These are phyloP conservation scores for Ramaria sp. DNA, from an alignment of 768 basidiomycete species.

Conservation along the genomic window DNA sequence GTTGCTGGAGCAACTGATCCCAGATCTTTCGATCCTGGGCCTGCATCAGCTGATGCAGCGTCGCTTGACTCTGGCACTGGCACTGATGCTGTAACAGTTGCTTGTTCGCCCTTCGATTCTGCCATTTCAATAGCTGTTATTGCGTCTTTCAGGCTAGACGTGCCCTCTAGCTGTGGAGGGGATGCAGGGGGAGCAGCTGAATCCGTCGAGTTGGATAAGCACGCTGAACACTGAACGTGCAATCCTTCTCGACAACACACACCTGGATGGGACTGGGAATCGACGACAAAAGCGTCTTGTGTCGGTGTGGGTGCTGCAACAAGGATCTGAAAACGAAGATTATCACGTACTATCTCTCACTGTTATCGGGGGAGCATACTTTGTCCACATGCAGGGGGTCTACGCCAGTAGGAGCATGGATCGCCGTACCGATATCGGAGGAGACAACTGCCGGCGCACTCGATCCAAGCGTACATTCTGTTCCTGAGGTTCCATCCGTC, in stretches of 20 bases:
- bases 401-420: constrained; percentile 27
- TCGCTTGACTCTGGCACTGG: not conserved
- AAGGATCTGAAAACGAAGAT: not conserved
- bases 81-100: not conserved
- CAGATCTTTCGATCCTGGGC: too few relatives aligned
- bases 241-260: not conserved
- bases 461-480: constrained; percentile 13
- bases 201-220: not conserved
- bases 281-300: not conserved
- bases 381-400: constrained; percentile 28
- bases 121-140: not conserved
- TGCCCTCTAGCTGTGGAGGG: not conserved
- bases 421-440: constrained; percentile 29
- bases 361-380: constrained; percentile 14
- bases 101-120: not conserved
- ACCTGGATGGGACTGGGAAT: not conserved
- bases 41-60: too few relatives aligned
- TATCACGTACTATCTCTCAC: not conserved
- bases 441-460: constrained; percentile 29
- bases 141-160: too few relatives aligned
- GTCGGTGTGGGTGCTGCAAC: not conserved
- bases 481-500: not conserved
- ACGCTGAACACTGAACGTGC: not conserved
- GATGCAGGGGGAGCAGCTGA: constrained; percentile 3
- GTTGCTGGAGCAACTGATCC: too few relatives aligned